phyloP scores from a whole-genome alignment of 805 yeast genomes.

The Jamesozyma gamospora region DNA sequence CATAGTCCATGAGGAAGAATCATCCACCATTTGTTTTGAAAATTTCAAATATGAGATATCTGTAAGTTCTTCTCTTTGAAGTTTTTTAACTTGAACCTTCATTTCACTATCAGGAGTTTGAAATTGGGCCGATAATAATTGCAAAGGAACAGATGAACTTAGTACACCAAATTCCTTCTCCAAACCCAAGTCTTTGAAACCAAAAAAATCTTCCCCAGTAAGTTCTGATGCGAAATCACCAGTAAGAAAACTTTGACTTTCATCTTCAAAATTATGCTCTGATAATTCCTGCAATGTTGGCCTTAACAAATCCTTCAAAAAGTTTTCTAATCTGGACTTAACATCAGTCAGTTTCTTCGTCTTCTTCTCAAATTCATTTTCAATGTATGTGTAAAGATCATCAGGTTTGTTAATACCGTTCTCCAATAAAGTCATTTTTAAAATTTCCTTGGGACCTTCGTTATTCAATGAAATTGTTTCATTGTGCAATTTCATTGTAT shows the following conservation, averaged over 20 bases:
- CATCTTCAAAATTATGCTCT: slow-evolving; percentile 76
- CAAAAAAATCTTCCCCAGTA: slow-evolving; percentile 92
- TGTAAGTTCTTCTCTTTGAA: slow-evolving; percentile 57
- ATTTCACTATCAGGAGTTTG: slow-evolving; percentile 65
- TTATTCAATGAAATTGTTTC: slow-evolving; percentile 44
- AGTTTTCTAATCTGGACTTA: slow-evolving; percentile 51
- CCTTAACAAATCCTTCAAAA: slow-evolving; percentile 70
- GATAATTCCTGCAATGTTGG: slow-evolving; percentile 66
- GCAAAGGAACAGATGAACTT: slow-evolving; percentile 81
- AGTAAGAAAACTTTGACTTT: slow-evolving; percentile 85
- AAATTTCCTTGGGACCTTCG: slow-evolving; percentile 32
- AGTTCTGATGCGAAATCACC: slow-evolving; percentile 91
- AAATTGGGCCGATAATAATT: slow-evolving; percentile 43
- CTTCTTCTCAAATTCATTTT: slow-evolving; percentile 62
- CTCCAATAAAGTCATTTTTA: slow-evolving; percentile 60
- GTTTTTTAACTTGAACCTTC: slow-evolving; percentile 39
- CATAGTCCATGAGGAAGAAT: slow-evolving; percentile 40
- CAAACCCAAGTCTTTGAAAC: slow-evolving; percentile 86
- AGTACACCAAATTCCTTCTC: slow-evolving; percentile 85
- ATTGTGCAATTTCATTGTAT: slow-evolving; percentile 56
- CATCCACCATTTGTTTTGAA: slow-evolving; percentile 39
- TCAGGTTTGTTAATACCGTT: slow-evolving; percentile 81
- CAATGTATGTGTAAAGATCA: slow-evolving; percentile 60
- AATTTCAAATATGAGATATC: slow-evolving; percentile 46
- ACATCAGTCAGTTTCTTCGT: slow-evolving; percentile 60